A percentile compares a stretch with the other conserved stretches of the same genome.
Conservation (phyloP, 2,329 filamentous ascomycete genomes). For the Colletotrichum sp. region DNA sequence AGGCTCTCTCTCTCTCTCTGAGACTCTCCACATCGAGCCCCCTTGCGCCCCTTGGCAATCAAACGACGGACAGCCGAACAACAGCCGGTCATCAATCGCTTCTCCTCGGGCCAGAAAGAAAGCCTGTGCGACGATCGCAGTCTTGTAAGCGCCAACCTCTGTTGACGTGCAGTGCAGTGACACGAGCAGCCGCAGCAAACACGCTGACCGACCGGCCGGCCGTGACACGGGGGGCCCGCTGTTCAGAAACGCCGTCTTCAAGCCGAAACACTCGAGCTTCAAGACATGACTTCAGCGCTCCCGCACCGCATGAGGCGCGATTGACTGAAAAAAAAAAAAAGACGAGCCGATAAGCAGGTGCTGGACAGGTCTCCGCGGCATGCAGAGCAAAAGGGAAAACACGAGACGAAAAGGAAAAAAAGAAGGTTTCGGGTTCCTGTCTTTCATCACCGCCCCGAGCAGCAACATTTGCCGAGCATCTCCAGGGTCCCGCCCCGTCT, state of each 20-base stretch:
- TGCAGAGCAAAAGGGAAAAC: neutral
- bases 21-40: neutral
- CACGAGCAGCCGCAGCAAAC: neutral
- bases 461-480: neutral
- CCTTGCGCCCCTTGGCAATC: constrained; percentile 6
- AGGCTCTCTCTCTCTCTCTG: neutral
- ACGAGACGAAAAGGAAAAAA: neutral
- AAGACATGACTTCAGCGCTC: neutral
- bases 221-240: neutral
- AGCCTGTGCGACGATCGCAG: neutral
- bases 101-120: neutral
- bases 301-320: neutral
- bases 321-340: neutral
- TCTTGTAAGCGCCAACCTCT: neutral
- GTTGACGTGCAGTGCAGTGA: neutral
- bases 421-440: neutral
- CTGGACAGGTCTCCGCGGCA: neutral
- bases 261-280: constrained; percentile 1
- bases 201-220: neutral
- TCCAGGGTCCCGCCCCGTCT: neutral
- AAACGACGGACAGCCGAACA: neutral
- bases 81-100: neutral
- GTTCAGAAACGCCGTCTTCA: constrained; percentile 2
- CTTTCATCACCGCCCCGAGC: neutral
- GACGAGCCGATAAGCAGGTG: neutral